Evolutionary conservation across 805 yeast genomes (phyloP).

Genomic region (Saccharomyces kudriavzevii): DNA sequence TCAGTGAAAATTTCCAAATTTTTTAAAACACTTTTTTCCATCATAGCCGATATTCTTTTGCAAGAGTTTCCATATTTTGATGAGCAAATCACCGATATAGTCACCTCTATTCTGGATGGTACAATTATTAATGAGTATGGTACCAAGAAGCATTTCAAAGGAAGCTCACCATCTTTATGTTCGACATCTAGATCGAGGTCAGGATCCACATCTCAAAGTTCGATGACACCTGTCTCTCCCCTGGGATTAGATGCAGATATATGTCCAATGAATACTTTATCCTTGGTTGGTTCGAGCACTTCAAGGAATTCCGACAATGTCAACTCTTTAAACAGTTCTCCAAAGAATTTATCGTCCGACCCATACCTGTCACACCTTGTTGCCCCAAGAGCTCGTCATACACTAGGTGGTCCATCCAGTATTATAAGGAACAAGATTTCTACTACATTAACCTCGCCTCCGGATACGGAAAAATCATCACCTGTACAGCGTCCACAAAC

Average conservation of each 20-base stretch:
- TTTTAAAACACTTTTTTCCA: slow-evolving; percentile 25
- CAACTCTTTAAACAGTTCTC: background rate
- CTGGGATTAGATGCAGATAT: background rate
- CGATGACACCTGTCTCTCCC: background rate
- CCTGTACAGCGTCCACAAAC: background rate
- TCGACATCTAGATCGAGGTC: slow-evolving; percentile 7
- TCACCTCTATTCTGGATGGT: slow-evolving; percentile 24
- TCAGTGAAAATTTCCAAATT: slow-evolving; percentile 26
- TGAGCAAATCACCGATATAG: slow-evolving; percentile 19
- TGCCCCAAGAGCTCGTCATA: slow-evolving; percentile 15
- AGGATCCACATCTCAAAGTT: slow-evolving; percentile 8
- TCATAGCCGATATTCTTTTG: slow-evolving; percentile 22
- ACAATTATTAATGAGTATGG: slow-evolving; percentile 15
- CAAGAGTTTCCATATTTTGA: slow-evolving; percentile 18
- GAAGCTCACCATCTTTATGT: slow-evolving; percentile 8
- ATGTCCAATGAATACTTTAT: background rate
- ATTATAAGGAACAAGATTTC: slow-evolving; percentile 2
- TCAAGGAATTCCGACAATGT: background rate
- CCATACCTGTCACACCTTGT: slow-evolving; percentile 7
- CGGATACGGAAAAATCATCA: slow-evolving; percentile 5
- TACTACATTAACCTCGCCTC: slow-evolving; percentile 7
- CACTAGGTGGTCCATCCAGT: slow-evolving; percentile 5
- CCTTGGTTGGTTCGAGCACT: background rate
- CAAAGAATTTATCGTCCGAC: slow-evolving; percentile 1
- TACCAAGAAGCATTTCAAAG: slow-evolving; percentile 8